Evolutionary conservation across 768 basidiomycete species (phyloP), one percentile per base, ranked within the genome.

Genomic region (Pleurotus giganteus): DNA sequence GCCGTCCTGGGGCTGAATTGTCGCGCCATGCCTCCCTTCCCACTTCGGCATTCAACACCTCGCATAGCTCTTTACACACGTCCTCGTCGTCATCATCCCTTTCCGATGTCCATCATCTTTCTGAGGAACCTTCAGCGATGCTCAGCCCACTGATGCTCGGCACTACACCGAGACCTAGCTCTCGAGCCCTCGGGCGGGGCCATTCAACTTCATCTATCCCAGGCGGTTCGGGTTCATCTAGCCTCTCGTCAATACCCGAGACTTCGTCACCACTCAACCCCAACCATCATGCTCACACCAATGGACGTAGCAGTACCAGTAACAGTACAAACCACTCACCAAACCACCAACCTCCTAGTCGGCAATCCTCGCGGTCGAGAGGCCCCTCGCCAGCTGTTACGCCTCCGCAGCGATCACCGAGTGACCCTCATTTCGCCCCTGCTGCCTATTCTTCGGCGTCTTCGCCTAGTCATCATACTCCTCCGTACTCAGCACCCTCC

Each of bases 141-240:
- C 74, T 80, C n/a, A 77, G 76, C 54, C 79, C 79, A 0, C 63
- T 81, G 41, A 64, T 76, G 32, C 63, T 76, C 21, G 56, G 64
- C 24, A 62, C 56, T n/a, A 73, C 73, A 1, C 72, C 70, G 12
- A 68, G 69, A 47, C 64, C 69, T 21, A 32, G 43, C 41, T 24
- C 65, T 23, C 64, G 64, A 53, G 53, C 50, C 52, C 57, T 71
- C 24, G 62, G 63, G 3, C 66, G 73, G 6, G 66, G 68, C 24
- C 65, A 68, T 34, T 72, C 71, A 9, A 69, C 69, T 41, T 75
- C 73, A 7, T 49, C 47, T 9, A 49, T 49, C 11, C 47, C 47
- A 13, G n/a, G 27, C 13, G 49, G 49, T 7, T 51, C 49, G 37
- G 49, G 49, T 6, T 63, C 68, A n/a, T 63, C 66, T 26, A 61